Conservation (phyloP, 139 green algal genomes). For the Astrephomene gubernaculifera region DNA sequence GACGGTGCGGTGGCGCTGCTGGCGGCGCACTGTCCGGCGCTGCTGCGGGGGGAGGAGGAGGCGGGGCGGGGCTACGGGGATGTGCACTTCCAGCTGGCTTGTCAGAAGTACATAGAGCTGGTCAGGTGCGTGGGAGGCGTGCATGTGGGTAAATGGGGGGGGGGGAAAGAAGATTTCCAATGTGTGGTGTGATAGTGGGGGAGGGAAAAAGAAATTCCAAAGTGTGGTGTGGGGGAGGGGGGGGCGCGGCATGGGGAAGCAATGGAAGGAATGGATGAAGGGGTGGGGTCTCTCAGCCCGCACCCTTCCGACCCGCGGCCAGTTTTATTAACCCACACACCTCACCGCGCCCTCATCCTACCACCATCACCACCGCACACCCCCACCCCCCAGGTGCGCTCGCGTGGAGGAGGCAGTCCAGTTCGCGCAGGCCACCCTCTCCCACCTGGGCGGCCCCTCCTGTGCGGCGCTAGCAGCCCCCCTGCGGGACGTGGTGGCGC, state of each 20-base stretch:
- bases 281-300: too few species aligned
- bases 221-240: not conserved
- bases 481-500: conserved; percentile 76
- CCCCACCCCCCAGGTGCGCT: conserved; percentile 48
- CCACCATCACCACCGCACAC: too few species aligned
- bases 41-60: conserved; percentile 46
- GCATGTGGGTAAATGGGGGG: not conserved
- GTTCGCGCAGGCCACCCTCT: conserved; percentile 66
- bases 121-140: conserved; percentile 60
- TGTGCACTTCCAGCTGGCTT: conserved; percentile 74
- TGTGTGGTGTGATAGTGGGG: too few species aligned
- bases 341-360: too few species aligned
- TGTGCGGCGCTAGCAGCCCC: not conserved
- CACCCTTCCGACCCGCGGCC: too few species aligned
- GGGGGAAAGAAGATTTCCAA: too few species aligned
- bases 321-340: too few species aligned
- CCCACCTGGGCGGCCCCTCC: conserved; percentile 42
- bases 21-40: conserved; percentile 44
- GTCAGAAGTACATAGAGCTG: conserved; percentile 86
- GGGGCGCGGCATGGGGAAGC: too few species aligned
- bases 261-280: too few species aligned
- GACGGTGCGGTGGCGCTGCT: conserved; percentile 52
- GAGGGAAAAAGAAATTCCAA: too few species aligned
- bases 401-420: conserved; percentile 63
- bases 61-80: conserved; percentile 42